Base-by-base conservation (phyloP, 2,329 filamentous ascomycete genomes). In the Rutstroemia sp. region DNA sequence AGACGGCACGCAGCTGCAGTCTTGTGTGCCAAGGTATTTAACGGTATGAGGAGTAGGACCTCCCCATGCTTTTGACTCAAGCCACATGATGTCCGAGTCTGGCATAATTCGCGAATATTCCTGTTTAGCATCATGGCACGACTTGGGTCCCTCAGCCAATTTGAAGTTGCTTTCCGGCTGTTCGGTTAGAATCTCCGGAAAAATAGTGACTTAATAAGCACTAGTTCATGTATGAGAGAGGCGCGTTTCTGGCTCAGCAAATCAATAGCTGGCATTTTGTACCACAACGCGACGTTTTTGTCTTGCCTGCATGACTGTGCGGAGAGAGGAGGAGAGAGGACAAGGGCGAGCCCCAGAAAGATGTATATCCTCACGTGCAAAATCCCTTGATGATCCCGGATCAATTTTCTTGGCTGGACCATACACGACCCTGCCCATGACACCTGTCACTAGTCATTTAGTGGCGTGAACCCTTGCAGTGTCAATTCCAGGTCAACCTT, bases 141-240 rank as follows among this genome's bases (percentile, higher is more conserved):
- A 39, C 48, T 30, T 5, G 4, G 10, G 8, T 21, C 25, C n/a
- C 19, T 25, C 10, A 46, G 14, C 38, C 14, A 17, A 49, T 54
- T 49, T 49, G 51, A 45, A 34, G 34, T 21, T 42, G 38, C 6
- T 49, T 54, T 51, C 48, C 53, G 53, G 47, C 47, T 51, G 37
- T 51, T 44, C 53, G 53, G 53, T 56, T 56, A 45, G 23, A 14
- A 51, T 50, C 53, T 56, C 53, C 53, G 53, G 21, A 16, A 16
- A 41, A 19, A 47, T 39, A 38, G 30, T 39, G 27, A 44, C 49
- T 57, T 48, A 25, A 52, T 57, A 52, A 53, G 48, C 48, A 38
- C 48, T 53, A 52, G 30, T 37, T 21, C 16, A 17, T 47, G 23
- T 47, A 51, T 57, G 37, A 48, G 42, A 30, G 54, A 14, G 41